Conservation (phyloP, 495 filamentous ascomycete species). For the Cryomyces antarcticus region DNA sequence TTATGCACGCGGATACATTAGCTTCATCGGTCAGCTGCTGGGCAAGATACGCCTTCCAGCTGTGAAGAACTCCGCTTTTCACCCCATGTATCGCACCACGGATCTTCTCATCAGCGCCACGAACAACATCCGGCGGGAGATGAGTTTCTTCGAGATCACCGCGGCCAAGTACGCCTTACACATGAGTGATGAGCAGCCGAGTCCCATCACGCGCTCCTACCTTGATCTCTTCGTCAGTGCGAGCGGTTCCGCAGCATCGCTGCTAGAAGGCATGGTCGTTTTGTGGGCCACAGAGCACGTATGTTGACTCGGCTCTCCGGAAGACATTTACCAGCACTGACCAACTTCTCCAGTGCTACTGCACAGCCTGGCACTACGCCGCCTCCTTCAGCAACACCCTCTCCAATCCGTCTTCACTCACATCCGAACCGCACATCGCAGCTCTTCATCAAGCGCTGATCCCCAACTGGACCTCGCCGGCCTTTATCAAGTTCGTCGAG, state of each 20-base stretch:
- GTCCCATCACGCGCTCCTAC: constrained; percentile 27
- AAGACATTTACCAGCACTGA: background rate
- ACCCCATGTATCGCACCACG: constrained; percentile 25
- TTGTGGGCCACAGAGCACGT: constrained; percentile 54
- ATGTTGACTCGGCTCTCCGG: constrained; percentile 3
- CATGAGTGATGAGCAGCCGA: constrained; percentile 25
- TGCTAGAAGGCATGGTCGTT: constrained; percentile 47
- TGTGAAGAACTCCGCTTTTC: constrained; percentile 18
- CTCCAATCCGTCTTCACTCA: constrained; percentile 3
- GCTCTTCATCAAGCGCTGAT: constrained; percentile 23
- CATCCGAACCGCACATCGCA: constrained; percentile 14
- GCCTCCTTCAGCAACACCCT: constrained; percentile 13
- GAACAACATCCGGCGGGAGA: constrained; percentile 43
- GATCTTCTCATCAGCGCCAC: constrained; percentile 43
- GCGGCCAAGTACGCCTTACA: constrained; percentile 39
- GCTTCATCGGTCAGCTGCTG: constrained; percentile 47
- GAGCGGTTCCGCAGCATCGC: constrained; percentile 21
- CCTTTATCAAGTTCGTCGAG: constrained; percentile 22
- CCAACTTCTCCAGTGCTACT: constrained; percentile 13
- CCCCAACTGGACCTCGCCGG: constrained; percentile 23
- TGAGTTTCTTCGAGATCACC: constrained; percentile 46
- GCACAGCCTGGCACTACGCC: constrained; percentile 20
- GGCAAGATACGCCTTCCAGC: constrained; percentile 37
- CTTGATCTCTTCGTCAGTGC: constrained; percentile 35
- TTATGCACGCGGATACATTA: constrained; percentile 52